Evolutionary conservation across 148 eudicot species (phyloP).

Genomic region (Dysphania ambrosioides): DNA sequence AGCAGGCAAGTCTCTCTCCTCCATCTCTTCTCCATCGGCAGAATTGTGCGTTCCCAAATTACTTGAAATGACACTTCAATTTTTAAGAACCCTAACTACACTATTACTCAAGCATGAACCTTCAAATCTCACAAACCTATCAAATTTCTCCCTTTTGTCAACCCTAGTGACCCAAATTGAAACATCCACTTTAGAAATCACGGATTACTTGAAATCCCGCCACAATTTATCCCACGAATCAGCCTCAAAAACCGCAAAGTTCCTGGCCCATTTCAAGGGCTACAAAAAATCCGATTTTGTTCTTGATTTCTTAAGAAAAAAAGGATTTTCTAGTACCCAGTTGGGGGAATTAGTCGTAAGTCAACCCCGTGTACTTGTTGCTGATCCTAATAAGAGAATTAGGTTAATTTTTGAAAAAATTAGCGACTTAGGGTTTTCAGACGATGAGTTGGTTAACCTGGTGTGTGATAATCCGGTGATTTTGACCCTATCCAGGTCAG

Average conservation of each 20-base stretch:
- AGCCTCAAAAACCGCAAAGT: constrained; percentile 11
- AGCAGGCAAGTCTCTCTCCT: no score
- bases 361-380: constrained; percentile 9
- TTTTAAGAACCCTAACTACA: constrained; percentile 1
- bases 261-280: neutral
- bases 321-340: constrained; percentile 22
- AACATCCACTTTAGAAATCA: no score
- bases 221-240: no score
- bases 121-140: neutral
- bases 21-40: no score
- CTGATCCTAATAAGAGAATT: constrained; percentile 13
- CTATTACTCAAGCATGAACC: neutral
- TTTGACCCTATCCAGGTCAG: neutral
- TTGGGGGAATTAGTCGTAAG: constrained; percentile 15
- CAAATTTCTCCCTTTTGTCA: neutral
- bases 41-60: no score
- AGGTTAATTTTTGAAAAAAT: constrained; percentile 19
- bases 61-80: constrained; percentile 3
- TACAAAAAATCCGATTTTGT: constrained; percentile 2
- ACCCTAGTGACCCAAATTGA: neutral
- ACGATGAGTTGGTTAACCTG: constrained; percentile 5
- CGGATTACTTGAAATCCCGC: no score
- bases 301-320: constrained; percentile 15
- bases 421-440: constrained; percentile 22
- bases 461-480: constrained; percentile 11